phyloP scores from a whole-genome alignment of 108 stramenopile genomes.

The Nitzschia sp. region DNA sequence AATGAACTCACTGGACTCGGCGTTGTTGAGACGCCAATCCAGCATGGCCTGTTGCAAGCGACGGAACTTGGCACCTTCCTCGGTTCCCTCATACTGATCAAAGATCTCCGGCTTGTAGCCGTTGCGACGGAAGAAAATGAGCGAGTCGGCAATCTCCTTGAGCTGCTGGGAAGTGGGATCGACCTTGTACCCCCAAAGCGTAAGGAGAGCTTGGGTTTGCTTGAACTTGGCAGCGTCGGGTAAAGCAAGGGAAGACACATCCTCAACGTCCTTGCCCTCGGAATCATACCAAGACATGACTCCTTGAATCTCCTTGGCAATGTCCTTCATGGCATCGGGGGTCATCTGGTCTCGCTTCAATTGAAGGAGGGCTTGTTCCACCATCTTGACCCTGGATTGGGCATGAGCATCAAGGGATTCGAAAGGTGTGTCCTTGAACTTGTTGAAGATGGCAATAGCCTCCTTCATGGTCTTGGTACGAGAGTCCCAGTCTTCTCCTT shows the following conservation, averaged over 20 bases:
- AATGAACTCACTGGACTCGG: slow-evolving; percentile 22
- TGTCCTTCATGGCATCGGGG: slow-evolving; percentile 16
- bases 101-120: slow-evolving; percentile 37
- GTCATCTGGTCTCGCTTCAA: slow-evolving; percentile 21
- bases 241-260: slow-evolving; percentile 3
- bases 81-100: slow-evolving; percentile 32
- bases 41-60: slow-evolving; percentile 41
- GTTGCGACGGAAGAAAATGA: slow-evolving; percentile 39
- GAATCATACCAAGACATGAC: slow-evolving; percentile 36
- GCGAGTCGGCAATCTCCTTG: slow-evolving; percentile 42
- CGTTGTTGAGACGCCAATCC: slow-evolving; percentile 30
- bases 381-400: slow-evolving; percentile 22
- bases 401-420: slow-evolving; percentile 22
- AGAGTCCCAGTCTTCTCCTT: slow-evolving; percentile 26
- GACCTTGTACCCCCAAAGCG: slow-evolving; percentile 36
- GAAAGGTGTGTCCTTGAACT: slow-evolving; percentile 31
- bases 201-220: slow-evolving; percentile 35
- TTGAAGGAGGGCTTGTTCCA: slow-evolving; percentile 40
- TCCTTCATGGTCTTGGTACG: slow-evolving; percentile 32
- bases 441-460: slow-evolving; percentile 28
- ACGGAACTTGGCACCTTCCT: slow-evolving; percentile 38
- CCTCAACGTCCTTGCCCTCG: slow-evolving; percentile 25
- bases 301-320: slow-evolving; percentile 27
- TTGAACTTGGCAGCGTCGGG: slow-evolving; percentile 27
- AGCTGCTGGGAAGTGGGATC: slow-evolving; percentile 24